A percentile compares a stretch with the other conserved stretches of the same genome.
Conservation (phyloP, 2,329 filamentous ascomycete genomes). For the Hypomyces perniciosus region DNA sequence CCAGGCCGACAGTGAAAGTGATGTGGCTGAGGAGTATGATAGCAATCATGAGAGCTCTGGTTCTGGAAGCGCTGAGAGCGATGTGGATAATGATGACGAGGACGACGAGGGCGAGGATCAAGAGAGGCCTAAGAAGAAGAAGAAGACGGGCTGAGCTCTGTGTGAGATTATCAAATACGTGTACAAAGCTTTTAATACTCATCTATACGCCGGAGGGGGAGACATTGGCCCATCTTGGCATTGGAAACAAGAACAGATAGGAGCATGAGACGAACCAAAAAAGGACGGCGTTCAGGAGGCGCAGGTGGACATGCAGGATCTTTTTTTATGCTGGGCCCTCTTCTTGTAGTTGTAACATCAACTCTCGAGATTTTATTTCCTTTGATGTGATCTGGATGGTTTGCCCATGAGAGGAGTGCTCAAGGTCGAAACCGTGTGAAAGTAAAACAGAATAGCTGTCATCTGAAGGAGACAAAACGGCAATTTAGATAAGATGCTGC, state of each 20-base stretch:
- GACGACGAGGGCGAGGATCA: conserved; percentile 38
- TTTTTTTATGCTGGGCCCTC: neutral
- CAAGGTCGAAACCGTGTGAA: too few species aligned
- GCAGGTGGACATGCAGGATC: neutral
- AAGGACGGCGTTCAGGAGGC: conserved; percentile 3
- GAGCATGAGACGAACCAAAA: neutral
- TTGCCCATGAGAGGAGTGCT: too few species aligned
- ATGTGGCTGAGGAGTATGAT: conserved; percentile 95
- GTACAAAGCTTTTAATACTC: too few species aligned
- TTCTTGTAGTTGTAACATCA: neutral
- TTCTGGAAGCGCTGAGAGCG: conserved; percentile 53
- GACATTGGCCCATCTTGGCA: neutral
- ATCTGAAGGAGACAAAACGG: neutral
- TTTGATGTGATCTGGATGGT: too few species aligned
- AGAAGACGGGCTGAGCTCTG: conserved; percentile 29
- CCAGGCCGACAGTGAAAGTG: conserved; percentile 82
- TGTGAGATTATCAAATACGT: too few species aligned
- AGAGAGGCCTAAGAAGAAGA: conserved; percentile 45
- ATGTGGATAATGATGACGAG: conserved; percentile 40
- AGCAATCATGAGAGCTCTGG: conserved; percentile 83
- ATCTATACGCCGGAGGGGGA: too few species aligned
- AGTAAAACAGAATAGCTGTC: neutral
- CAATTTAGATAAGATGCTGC: neutral
- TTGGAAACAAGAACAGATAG: neutral
- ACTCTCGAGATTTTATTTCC: too few species aligned